These are phyloP conservation scores for Fusarium devonianum DNA, from an alignment of 2,329 filamentous ascomycete genomes.

Conservation along the genomic window DNA sequence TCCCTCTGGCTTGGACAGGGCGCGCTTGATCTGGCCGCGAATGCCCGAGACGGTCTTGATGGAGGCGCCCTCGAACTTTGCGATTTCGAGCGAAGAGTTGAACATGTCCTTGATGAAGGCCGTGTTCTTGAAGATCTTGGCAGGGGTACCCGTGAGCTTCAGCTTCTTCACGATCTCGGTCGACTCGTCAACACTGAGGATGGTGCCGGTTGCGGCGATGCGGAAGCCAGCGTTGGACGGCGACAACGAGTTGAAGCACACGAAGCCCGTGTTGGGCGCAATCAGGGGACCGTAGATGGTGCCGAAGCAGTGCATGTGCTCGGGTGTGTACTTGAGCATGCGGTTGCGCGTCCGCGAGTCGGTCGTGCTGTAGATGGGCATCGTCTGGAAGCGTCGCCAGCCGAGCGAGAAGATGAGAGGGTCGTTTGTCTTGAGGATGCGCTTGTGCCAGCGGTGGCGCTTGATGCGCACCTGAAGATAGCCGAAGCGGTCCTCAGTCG, in stretches of 20 bases:
- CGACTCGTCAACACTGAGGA: slow-evolving; percentile 92
- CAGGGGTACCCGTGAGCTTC: slow-evolving; percentile 90
- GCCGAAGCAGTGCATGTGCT: slow-evolving; percentile 98
- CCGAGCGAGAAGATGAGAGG: slow-evolving; percentile 96
- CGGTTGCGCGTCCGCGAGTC: slow-evolving; percentile 93
- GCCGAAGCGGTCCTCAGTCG: slow-evolving; percentile 94
- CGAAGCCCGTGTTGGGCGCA: slow-evolving; percentile 94
- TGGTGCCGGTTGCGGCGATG: slow-evolving; percentile 91
- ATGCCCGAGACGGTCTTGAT: slow-evolving; percentile 97
- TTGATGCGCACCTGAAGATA: slow-evolving; percentile 97
- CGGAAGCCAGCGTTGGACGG: slow-evolving; percentile 88
- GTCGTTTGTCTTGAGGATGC: slow-evolving; percentile 97
- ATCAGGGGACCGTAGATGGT: slow-evolving; percentile 96
- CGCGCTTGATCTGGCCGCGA: slow-evolving; percentile 95
- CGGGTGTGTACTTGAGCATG: slow-evolving; percentile 98
- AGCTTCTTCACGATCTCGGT: slow-evolving; percentile 99
- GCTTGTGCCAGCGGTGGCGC: slow-evolving; percentile 98
- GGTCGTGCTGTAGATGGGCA: slow-evolving; percentile 93
- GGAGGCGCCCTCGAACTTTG: slow-evolving; percentile 95
- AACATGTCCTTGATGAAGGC: slow-evolving; percentile 99
- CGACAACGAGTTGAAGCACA: slow-evolving; percentile 88
- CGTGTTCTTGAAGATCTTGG: slow-evolving; percentile 99
- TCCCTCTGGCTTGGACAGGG: slow-evolving; percentile 90
- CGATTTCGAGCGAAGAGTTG: slow-evolving; percentile 87
- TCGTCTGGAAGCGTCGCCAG: slow-evolving; percentile 92